Evolutionary conservation across 2,329 filamentous ascomycete genomes (phyloP), one percentile per base, ranked within the genome.

Genomic region (Stachybotrys chlorohalonatus): DNA sequence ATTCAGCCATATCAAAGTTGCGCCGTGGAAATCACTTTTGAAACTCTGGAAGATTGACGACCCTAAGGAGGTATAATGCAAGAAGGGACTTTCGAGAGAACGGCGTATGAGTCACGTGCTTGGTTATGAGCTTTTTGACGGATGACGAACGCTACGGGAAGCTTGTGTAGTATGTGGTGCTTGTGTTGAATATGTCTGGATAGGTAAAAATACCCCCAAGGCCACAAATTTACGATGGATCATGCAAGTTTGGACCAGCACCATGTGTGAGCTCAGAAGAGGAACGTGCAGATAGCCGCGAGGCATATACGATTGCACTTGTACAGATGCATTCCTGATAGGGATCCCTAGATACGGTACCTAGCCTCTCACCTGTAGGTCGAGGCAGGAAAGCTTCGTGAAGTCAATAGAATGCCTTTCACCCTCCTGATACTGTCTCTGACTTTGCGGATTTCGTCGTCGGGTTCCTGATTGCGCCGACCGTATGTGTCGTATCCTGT

Each of bases 361-460:
- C 24, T 24, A 24, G 4, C 24, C 24, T 9, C 31, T 16, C 45
- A 52, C 30, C 50, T 32, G 11, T 17, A 17, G n/a, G 31, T 52
- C 8, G 72, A 73, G 3, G 70, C 63, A n/a, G 85, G 86, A 60
- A 93, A 93, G 62, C 83, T 89, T 63, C 86, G 82, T 5, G 89
- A 82, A 63, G 84, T 90, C 54, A 95, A 69, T 60, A 94, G 73
- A 11, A 90, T 81, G 1, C 89, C 89, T 74, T 95, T 95, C 47
- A 94, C 82, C 55, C 87, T 80, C 59, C 89, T 75, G 52, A 95
- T 92, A 57, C 86, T 88, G 59, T 83, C 83, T 71, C 88, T 89
- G 17, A 89, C 77, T 65, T 81, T 83, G 58, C 83, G 83, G 62
- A 90, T 84, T 70, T 89, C 86, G 68, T 93, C 88, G 57, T 84